Conservation (phyloP, 2,329 filamentous ascomycete species). For the Cladophialophora immunda region DNA sequence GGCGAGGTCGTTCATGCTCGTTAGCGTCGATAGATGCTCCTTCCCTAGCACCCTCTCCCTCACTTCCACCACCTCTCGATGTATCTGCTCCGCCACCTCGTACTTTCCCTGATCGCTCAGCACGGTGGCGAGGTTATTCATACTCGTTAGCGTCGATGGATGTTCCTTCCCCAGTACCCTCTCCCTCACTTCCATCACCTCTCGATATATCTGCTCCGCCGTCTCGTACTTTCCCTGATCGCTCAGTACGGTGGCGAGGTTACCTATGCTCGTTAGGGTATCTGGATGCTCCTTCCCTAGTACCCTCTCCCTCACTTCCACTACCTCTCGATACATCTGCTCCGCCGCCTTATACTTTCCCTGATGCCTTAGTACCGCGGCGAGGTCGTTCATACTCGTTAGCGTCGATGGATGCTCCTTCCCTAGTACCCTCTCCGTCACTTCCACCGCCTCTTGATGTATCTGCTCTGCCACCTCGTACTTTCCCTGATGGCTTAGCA, state of each 20-base stretch:
- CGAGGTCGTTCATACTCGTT: conserved; percentile 39
- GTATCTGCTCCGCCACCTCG: conserved; percentile 28
- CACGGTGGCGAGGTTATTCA: conserved; percentile 36
- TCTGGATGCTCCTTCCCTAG: conserved; percentile 41
- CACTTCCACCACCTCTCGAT: conserved; percentile 17
- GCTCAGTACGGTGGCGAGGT: conserved; percentile 33
- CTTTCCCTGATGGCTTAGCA: no score
- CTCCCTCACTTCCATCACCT: conserved; percentile 34
- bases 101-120: conserved; percentile 32
- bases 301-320: conserved; percentile 32
- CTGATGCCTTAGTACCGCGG: conserved; percentile 32
- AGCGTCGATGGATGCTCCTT: no score
- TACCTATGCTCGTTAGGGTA: conserved; percentile 41
- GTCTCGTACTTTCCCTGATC: conserved; percentile 36
- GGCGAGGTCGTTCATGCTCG: conserved; percentile 36
- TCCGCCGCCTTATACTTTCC: conserved; percentile 32
- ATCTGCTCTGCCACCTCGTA: conserved; percentile 18
- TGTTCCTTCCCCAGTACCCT: conserved; percentile 40
- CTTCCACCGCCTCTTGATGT: no score
- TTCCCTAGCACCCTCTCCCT: conserved; percentile 26
- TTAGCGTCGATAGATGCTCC: conserved; percentile 37
- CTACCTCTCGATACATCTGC: conserved; percentile 29
- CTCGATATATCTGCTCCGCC: conserved; percentile 25
- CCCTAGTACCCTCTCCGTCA: no score
- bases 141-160: conserved; percentile 40